Conservation (phyloP, 2,329 filamentous ascomycete genomes). For the Xylaria sp. region DNA sequence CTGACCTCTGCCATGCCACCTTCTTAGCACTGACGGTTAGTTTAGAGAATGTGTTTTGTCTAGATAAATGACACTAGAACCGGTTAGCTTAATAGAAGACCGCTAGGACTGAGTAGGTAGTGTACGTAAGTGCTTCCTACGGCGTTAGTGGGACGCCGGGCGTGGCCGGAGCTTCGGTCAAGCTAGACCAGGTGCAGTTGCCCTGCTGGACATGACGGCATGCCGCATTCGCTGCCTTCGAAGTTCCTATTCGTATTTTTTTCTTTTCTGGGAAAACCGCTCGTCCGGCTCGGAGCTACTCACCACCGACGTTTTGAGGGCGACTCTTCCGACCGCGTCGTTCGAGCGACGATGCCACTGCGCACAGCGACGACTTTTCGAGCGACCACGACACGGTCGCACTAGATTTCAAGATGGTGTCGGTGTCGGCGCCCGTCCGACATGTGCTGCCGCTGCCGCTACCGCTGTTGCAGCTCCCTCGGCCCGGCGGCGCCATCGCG, state of each 20-base stretch:
- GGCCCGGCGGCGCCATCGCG: conserved; percentile 47
- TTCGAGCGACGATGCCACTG: conserved; percentile 25
- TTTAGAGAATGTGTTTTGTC: too few species aligned
- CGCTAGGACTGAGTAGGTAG: neutral
- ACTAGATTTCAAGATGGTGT: conserved; percentile 24
- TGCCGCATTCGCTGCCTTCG: conserved; percentile 16
- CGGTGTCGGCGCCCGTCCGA: conserved; percentile 23
- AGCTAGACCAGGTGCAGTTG: neutral
- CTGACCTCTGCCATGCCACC: too few species aligned
- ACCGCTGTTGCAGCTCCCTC: conserved; percentile 45
- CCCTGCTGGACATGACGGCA: conserved; percentile 22
- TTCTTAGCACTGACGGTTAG: too few species aligned
- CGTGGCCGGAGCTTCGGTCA: conserved; percentile 18
- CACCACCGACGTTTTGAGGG: neutral
- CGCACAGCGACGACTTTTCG: conserved; percentile 17
- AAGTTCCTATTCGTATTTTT: neutral
- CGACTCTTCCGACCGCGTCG: conserved; percentile 23
- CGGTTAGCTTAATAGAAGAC: neutral
- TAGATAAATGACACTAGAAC: neutral
- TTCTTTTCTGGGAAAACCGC: neutral
- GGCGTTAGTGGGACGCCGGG: neutral
- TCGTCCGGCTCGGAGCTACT: neutral
- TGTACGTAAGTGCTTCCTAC: neutral
- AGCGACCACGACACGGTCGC: conserved; percentile 23
- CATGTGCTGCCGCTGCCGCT: conserved; percentile 40